Percentiles rank a stretch among this genome's conserved stretches.
Conservation (phyloP, 257 asterid genomes). For the Thymus mandschuricus region DNA sequence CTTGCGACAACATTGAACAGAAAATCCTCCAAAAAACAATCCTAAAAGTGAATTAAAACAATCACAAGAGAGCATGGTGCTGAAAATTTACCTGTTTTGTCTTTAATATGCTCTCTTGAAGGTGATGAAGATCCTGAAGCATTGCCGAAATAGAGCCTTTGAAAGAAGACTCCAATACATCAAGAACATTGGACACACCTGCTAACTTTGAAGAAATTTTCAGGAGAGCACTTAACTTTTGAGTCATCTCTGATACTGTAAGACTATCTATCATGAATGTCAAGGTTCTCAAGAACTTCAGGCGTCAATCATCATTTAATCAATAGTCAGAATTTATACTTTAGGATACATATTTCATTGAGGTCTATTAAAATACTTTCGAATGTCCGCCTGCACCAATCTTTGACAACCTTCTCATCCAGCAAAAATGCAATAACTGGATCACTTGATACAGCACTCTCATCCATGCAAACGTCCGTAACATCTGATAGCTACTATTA, state of each 20-base stretch:
- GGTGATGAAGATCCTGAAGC: constrained; percentile 70
- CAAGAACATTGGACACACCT: constrained; percentile 72
- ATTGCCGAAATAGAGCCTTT: constrained; percentile 72
- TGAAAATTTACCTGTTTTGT: constrained; percentile 74
- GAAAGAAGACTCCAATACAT: constrained; percentile 87
- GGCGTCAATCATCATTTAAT: not conserved
- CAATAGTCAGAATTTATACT: constrained; percentile 14
- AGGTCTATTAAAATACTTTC: constrained; percentile 55
- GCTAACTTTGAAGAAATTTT: constrained; percentile 75
- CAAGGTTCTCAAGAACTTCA: constrained; percentile 44
- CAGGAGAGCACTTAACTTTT: constrained; percentile 51
- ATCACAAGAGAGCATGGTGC: constrained; percentile 11
- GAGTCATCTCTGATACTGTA: constrained; percentile 51
- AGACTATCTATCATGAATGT: constrained; percentile 65
- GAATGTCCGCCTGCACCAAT: constrained; percentile 92
- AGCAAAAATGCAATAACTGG: constrained; percentile 87
- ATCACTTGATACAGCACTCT: constrained; percentile 95
- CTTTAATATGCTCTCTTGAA: constrained; percentile 81
- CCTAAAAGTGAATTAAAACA: constrained; percentile 10
- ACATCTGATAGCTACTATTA: constrained; percentile 72
- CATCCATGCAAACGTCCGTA: constrained; percentile 97
- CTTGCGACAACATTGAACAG: not conserved
- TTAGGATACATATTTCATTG: constrained; percentile 83
- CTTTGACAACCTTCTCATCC: constrained; percentile 95
- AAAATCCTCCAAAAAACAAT: constrained; percentile 3